A percentile compares a stretch with the other conserved stretches of the same genome.
Conservation (phyloP, 805 yeast species). For the Wickerhamomyces alni region DNA sequence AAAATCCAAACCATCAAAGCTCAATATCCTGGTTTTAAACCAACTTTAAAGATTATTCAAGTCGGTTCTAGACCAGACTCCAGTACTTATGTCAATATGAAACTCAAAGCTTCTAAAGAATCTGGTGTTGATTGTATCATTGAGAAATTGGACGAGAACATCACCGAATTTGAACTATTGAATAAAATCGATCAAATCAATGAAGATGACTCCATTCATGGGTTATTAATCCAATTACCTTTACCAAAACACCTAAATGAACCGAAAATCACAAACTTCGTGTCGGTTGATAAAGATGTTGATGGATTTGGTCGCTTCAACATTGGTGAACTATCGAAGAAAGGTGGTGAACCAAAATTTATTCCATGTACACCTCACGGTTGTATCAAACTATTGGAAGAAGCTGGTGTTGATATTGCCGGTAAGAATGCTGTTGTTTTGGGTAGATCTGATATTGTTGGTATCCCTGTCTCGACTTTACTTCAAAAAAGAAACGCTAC, state of each 20-base stretch:
- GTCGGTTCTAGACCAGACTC: constrained; percentile 77
- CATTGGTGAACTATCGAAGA: constrained; percentile 71
- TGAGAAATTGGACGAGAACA: constrained; percentile 50
- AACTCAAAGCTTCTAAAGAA: constrained; percentile 68
- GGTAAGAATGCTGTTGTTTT: constrained; percentile 79
- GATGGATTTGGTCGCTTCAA: constrained; percentile 80
- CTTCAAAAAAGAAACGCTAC: constrained; percentile 69
- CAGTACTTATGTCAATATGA: constrained; percentile 76
- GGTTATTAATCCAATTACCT: constrained; percentile 73
- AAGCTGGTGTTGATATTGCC: constrained; percentile 45
- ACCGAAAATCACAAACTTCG: constrained; percentile 60
- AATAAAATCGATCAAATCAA: constrained; percentile 51
- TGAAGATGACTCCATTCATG: constrained; percentile 55
- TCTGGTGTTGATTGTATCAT: constrained; percentile 60
- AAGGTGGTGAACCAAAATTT: constrained; percentile 63
- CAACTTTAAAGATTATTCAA: constrained; percentile 65
- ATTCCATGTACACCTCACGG: constrained; percentile 87
- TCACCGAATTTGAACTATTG: constrained; percentile 51
- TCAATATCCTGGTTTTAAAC: constrained; percentile 49
- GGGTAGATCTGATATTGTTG: constrained; percentile 84
- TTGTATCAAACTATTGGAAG: constrained; percentile 55
- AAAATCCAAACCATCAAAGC: constrained; percentile 27
- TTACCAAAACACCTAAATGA: constrained; percentile 68
- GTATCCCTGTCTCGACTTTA: constrained; percentile 70
- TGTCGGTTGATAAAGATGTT: constrained; percentile 64